Conservation (phyloP, 2,329 filamentous ascomycete species). For the Aspergillus sp. region DNA sequence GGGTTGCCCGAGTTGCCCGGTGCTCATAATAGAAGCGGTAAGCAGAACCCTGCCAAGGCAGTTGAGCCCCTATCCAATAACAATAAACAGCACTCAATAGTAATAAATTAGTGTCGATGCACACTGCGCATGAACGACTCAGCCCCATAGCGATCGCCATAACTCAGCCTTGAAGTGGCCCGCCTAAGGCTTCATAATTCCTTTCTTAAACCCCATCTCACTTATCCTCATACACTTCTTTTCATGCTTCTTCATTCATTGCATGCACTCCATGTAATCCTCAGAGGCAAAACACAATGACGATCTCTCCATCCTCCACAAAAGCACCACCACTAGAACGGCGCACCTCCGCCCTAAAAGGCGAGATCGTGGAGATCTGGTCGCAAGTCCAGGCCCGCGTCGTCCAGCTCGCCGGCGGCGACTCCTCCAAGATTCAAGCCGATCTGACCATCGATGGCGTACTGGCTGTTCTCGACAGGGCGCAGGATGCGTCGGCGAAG, state of each 20-base stretch:
- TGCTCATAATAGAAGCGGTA: no score
- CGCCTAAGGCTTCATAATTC: background rate
- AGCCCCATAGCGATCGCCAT: constrained; percentile 3
- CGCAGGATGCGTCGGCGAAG: constrained; percentile 1
- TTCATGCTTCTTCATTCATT: background rate
- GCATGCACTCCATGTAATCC: background rate
- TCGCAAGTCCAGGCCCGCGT: constrained; percentile 18
- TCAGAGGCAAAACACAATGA: constrained; percentile 1
- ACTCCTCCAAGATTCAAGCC: constrained; percentile 6
- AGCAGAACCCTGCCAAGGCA: no score
- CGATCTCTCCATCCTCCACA: constrained; percentile 11
- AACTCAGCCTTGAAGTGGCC: background rate
- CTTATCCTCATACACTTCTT: background rate
- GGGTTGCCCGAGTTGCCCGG: no score
- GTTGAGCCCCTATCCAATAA: no score
- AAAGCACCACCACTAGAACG: constrained; percentile 3
- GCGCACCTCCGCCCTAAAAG: constrained; percentile 9
- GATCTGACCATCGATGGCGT: constrained; percentile 14
- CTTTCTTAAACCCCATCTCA: background rate
- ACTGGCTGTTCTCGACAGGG: constrained; percentile 12
- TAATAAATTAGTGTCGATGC: no score
- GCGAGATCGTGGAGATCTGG: constrained; percentile 17
- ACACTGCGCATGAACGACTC: background rate
- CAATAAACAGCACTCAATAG: no score
- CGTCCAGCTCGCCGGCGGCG: constrained; percentile 16